phyloP scores from a whole-genome alignment of 768 basidiomycete genomes.

The Glaciozyma martinii region DNA sequence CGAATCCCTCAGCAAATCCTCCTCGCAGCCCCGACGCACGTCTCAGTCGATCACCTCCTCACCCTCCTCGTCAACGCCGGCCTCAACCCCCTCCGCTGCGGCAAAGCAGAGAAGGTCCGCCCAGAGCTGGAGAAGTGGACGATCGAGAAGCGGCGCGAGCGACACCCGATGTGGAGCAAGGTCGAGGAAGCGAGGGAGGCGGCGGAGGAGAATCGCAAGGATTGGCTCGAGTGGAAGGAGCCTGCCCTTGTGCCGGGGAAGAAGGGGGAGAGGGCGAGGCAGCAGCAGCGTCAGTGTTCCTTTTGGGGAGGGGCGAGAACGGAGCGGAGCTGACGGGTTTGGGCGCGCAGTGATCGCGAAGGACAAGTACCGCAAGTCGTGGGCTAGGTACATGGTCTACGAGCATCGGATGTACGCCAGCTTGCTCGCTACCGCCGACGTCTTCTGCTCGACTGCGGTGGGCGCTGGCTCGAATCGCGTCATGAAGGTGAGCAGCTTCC shows the following conservation, averaged over 20 bases:
- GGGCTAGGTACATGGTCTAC: conserved; percentile 48
- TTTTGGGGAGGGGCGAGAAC: neutral
- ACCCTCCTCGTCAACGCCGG: conserved; percentile 55
- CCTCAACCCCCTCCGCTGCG: conserved; percentile 68
- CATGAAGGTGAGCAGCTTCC: conserved; percentile 11
- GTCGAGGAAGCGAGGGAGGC: conserved; percentile 41
- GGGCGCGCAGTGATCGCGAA: no score
- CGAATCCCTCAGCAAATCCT: conserved; percentile 72
- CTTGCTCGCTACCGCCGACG: conserved; percentile 58
- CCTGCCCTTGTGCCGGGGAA: neutral
- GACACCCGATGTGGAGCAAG: conserved; percentile 51
- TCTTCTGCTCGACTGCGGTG: conserved; percentile 45
- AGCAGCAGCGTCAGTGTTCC: neutral
- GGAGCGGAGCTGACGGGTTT: no score
- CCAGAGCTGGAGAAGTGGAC: conserved; percentile 52
- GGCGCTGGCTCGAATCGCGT: conserved; percentile 20
- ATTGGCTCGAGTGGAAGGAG: conserved; percentile 42
- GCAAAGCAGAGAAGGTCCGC: conserved; percentile 54
- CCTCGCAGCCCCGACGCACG: conserved; percentile 90
- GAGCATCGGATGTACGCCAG: conserved; percentile 59
- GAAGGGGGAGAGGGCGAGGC: neutral
- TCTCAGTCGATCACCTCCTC: conserved; percentile 82
- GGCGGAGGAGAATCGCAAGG: conserved; percentile 12
- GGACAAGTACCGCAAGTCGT: conserved; percentile 36
- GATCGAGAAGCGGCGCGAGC: conserved; percentile 55